These are phyloP conservation scores for Trichosanthes cucumerina DNA, from an alignment of 306 rosid species.

Conservation along the genomic window DNA sequence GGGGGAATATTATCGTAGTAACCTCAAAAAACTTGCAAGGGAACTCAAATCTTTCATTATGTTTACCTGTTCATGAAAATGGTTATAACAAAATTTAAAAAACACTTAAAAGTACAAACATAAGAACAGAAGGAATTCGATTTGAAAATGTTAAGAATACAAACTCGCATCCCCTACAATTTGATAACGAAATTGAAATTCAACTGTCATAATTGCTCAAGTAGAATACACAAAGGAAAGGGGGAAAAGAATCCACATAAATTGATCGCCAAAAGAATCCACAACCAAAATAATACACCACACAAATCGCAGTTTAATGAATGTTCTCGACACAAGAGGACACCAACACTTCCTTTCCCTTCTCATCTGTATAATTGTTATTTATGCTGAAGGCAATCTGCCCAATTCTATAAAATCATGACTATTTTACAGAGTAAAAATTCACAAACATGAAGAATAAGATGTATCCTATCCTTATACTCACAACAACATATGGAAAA, in stretches of 20 bases:
- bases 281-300: not conserved
- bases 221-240: not conserved
- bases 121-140: too few relatives aligned
- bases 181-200: not conserved
- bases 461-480: not conserved
- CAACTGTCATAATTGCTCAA: not conserved
- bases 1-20: too few relatives aligned
- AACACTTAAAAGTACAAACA: too few relatives aligned
- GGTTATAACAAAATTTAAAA: too few relatives aligned
- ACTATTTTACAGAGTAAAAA: not conserved
- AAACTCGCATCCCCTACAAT: not conserved
- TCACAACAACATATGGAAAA: not conserved
- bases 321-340: not conserved
- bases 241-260: not conserved
- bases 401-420: not conserved
- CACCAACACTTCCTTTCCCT: not conserved
- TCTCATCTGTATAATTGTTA: not conserved
- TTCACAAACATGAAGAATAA: not conserved
- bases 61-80: too few relatives aligned
- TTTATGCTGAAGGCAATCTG: constrained; percentile 1
- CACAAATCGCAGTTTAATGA: not conserved
- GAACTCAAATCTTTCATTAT: too few relatives aligned
- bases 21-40: too few relatives aligned
- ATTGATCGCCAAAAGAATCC: not conserved
- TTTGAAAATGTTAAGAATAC: not conserved